These are phyloP conservation scores for Escovopsis weberi DNA, from an alignment of 2,329 filamentous ascomycete species.

Conservation along the genomic window DNA sequence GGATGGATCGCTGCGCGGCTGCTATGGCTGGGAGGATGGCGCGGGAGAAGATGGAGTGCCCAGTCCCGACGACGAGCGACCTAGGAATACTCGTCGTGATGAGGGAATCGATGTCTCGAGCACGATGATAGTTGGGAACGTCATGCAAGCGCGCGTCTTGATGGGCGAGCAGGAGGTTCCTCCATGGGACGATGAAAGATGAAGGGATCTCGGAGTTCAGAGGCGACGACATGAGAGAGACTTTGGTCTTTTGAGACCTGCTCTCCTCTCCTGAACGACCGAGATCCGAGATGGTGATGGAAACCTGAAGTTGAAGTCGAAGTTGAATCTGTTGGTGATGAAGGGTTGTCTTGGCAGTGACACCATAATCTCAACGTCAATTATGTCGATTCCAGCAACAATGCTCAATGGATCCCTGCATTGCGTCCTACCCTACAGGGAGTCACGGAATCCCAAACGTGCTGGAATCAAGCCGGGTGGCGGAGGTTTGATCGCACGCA, in stretches of 20 bases:
- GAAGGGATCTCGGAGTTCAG: slow-evolving; percentile 16
- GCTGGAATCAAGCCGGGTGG: too few relatives aligned
- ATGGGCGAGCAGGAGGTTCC: slow-evolving; percentile 16
- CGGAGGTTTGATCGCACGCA: too few relatives aligned
- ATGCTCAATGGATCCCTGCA: too few relatives aligned
- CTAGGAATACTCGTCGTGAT: slow-evolving; percentile 32
- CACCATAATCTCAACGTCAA: not conserved
- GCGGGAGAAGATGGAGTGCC: slow-evolving; percentile 38
- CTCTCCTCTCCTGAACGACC: not conserved
- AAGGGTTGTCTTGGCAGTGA: too few relatives aligned
- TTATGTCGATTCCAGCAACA: too few relatives aligned
- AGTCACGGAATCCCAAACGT: too few relatives aligned
- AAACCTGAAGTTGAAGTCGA: too few relatives aligned
- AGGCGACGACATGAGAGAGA: not conserved
- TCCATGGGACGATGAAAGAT: slow-evolving; percentile 25
- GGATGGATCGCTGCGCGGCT: slow-evolving; percentile 46
- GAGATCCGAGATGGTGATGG: not conserved
- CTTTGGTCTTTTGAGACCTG: not conserved
- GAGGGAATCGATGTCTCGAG: slow-evolving; percentile 29
- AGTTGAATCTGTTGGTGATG: too few relatives aligned
- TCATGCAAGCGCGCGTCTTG: slow-evolving; percentile 23
- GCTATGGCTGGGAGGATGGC: slow-evolving; percentile 47
- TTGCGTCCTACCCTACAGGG: too few relatives aligned
- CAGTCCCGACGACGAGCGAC: slow-evolving; percentile 41
- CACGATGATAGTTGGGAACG: slow-evolving; percentile 34